These are phyloP conservation scores for Ailanthus altissimus DNA, from an alignment of 345 rosid species.

Conservation along the genomic window DNA sequence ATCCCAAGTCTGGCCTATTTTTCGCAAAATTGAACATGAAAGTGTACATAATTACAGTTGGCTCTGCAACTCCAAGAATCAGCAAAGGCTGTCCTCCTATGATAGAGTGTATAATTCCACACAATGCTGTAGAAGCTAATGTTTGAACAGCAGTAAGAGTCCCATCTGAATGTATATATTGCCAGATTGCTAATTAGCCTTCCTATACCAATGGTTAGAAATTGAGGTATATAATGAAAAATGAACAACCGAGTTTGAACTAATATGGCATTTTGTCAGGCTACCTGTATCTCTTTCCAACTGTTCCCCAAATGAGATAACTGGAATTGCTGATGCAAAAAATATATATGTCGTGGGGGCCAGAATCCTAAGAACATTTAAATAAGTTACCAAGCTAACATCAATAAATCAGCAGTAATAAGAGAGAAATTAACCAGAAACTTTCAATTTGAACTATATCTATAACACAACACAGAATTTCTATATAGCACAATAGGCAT, in stretches of 20 bases:
- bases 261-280: not conserved
- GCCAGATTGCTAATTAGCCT: not conserved
- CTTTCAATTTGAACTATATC: not conserved
- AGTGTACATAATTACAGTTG: slow-evolving; percentile 94
- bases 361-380: slow-evolving; percentile 57
- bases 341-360: slow-evolving; percentile 97
- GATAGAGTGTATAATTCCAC: slow-evolving; percentile 85
- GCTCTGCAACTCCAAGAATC: slow-evolving; percentile 98
- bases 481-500: not conserved
- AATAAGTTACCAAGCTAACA: slow-evolving; percentile 12
- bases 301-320: slow-evolving; percentile 91
- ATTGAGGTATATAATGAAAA: not conserved
- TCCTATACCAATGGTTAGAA: not conserved
- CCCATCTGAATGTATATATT: slow-evolving; percentile 50
- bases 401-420: slow-evolving; percentile 3
- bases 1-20: slow-evolving; percentile 71
- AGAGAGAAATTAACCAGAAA: slow-evolving; percentile 10
- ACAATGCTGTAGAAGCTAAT: slow-evolving; percentile 85
- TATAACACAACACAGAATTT: not conserved
- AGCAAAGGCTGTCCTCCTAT: slow-evolving; percentile 89
- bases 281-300: slow-evolving; percentile 86
- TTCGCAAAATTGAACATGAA: slow-evolving; percentile 93
- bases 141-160: slow-evolving; percentile 89
- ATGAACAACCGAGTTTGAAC: not conserved
- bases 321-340: slow-evolving; percentile 96